phyloP scores from a whole-genome alignment of 805 yeast genomes.

The Jamesozyma gamospora region DNA sequence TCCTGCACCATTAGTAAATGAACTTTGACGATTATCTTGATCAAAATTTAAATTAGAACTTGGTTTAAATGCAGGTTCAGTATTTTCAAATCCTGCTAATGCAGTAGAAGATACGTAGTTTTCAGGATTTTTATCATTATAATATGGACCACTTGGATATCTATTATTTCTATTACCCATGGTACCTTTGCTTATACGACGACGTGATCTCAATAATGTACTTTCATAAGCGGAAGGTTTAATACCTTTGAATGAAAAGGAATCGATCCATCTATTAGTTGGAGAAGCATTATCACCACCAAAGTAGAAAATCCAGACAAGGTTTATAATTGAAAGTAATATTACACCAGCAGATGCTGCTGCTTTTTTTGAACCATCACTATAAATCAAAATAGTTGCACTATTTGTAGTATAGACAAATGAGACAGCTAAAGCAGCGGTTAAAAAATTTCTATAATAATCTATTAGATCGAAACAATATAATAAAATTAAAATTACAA shows the following conservation, averaged over 20 bases:
- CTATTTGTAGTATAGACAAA: constrained; percentile 79
- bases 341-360: constrained; percentile 94
- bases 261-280: constrained; percentile 72
- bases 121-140: constrained; percentile 10
- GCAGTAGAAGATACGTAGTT: constrained; percentile 42
- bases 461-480: constrained; percentile 58
- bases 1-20: background rate
- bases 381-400: constrained; percentile 69
- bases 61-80: constrained; percentile 17
- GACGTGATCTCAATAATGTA: constrained; percentile 17
- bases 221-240: constrained; percentile 30
- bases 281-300: constrained; percentile 91
- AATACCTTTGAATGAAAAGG: constrained; percentile 53
- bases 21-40: background rate
- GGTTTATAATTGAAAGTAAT: constrained; percentile 66
- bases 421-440: constrained; percentile 46
- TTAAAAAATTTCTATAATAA: constrained; percentile 46
- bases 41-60: background rate
- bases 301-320: constrained; percentile 79
- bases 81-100: constrained; percentile 53
- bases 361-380: constrained; percentile 50
- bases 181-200: constrained; percentile 9
- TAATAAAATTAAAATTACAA: constrained; percentile 40
- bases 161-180: background rate
- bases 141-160: background rate